A percentile compares a stretch with the other conserved stretches of the same genome.
Conservation (phyloP, 148 eudicot genomes). For the Vaccinium corymbosum region DNA sequence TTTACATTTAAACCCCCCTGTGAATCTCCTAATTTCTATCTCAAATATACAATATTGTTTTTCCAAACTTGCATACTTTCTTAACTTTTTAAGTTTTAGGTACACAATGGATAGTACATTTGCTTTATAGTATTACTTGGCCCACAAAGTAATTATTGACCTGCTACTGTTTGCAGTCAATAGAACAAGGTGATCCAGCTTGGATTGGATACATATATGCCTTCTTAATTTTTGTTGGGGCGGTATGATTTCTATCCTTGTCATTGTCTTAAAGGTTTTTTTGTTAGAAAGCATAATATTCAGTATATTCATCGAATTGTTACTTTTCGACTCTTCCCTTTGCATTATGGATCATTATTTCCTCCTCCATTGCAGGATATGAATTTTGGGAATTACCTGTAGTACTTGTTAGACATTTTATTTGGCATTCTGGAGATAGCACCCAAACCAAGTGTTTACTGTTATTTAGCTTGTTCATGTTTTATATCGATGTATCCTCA, state of each 20-base stretch:
- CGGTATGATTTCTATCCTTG: slow-evolving; percentile 55
- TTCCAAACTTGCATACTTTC: neutral
- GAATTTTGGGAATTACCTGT: too few relatives aligned
- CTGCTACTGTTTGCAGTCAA: slow-evolving; percentile 53
- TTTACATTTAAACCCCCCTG: neutral
- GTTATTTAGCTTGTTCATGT: too few relatives aligned
- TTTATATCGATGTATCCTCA: too few relatives aligned
- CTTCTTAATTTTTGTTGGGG: slow-evolving; percentile 81
- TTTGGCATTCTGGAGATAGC: too few relatives aligned
- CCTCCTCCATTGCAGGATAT: too few relatives aligned
- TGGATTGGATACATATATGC: slow-evolving; percentile 93
- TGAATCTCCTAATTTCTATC: neutral
- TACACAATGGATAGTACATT: neutral
- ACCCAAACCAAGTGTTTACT: too few relatives aligned
- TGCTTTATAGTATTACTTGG: neutral
- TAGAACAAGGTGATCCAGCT: slow-evolving; percentile 95
- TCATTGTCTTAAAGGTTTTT: neutral
- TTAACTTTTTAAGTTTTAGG: neutral
- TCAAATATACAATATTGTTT: neutral
- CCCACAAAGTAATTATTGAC: neutral
- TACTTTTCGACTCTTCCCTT: too few relatives aligned
- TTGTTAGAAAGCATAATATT: neutral
- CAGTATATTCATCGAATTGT: too few relatives aligned
- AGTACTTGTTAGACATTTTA: too few relatives aligned
- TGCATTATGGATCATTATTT: too few relatives aligned